Base-by-base conservation (phyloP, 257 asterid genomes). In the Apocynum venetum region DNA sequence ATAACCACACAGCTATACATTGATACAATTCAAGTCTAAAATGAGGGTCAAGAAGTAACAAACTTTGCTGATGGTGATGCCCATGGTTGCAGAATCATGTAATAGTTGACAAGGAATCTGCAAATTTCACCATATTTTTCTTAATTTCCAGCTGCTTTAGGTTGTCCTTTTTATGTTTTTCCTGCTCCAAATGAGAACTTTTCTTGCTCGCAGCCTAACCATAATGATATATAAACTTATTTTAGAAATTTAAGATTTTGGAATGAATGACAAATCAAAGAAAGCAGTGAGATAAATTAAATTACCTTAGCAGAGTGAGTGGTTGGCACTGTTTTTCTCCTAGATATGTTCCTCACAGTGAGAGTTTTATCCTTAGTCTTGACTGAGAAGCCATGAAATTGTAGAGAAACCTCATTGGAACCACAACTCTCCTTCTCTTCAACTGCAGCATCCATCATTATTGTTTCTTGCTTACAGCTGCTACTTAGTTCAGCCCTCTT, bases 371-470 rank as follows among this genome's bases (percentile, higher is more conserved):
- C 76, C 61, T 80, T 73, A 14, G 85, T 44, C 55, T 47, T 78
- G 5, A 80, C 20, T 3, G 59, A 55, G n/a, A 56, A 46, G 7
- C 79, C 63, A 77, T 87, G 82, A 41, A 82, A 15, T 31, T 83
- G 80, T 48, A 85, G 59, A 55, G 87, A 73, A 38, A 89, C 82
- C 46, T 87, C 93, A 71, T 89, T 89, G 0, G 91, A 89, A 81
- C 89, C 93, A 79, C 93, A 87, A 72, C 93, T 89, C 80, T 89
- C 93, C 10, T 64, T 64, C 74, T 82, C 92, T 76, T 86, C 88
- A 67, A 52, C 75, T 20, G 76, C 74, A 76, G 76, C 74, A 76
- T 80, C 89, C 36, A 72, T 35, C 73, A 79, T 35, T 25, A 76
- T 84, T 84, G 78, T 80, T 84, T n/a, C 79, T 4, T 74, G 76